Conservation (phyloP, 2,329 filamentous ascomycete genomes). For the Apiospora saccharicola region DNA sequence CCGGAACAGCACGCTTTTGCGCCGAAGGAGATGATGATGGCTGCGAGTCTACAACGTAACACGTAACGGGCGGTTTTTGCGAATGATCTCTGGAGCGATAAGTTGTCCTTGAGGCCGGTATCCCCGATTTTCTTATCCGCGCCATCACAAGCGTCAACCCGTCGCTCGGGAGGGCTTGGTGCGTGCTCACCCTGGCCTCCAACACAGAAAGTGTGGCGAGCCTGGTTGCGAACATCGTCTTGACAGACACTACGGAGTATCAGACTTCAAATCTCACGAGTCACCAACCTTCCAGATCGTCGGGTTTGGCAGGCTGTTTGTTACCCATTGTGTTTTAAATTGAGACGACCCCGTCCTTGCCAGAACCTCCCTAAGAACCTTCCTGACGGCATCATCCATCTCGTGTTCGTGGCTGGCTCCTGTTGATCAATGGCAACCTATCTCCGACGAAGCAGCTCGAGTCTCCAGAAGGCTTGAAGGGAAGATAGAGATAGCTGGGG, state of each 20-base stretch:
- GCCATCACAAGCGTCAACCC: constrained; percentile 10
- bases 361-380: background rate
- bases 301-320: background rate
- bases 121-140: background rate
- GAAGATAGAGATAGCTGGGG: background rate
- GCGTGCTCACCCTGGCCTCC: constrained; percentile 1
- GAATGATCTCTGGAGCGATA: background rate
- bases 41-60: background rate
- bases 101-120: background rate
- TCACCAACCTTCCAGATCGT: constrained; percentile 4
- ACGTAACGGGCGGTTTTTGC: background rate
- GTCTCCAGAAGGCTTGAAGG: background rate
- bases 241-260: background rate
- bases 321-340: background rate
- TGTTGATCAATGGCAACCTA: background rate
- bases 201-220: background rate
- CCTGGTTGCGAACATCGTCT: constrained; percentile 3
- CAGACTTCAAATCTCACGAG: constrained; percentile 1
- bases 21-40: background rate
- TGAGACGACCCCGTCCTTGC: background rate
- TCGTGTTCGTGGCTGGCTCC: constrained; percentile 1
- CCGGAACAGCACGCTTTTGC: background rate
- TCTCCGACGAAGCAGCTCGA: background rate
- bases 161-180: background rate
- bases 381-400: constrained; percentile 7